phyloP scores from a whole-genome alignment of 768 basidiomycete genomes.

The Cystofilobasidium macerans region DNA sequence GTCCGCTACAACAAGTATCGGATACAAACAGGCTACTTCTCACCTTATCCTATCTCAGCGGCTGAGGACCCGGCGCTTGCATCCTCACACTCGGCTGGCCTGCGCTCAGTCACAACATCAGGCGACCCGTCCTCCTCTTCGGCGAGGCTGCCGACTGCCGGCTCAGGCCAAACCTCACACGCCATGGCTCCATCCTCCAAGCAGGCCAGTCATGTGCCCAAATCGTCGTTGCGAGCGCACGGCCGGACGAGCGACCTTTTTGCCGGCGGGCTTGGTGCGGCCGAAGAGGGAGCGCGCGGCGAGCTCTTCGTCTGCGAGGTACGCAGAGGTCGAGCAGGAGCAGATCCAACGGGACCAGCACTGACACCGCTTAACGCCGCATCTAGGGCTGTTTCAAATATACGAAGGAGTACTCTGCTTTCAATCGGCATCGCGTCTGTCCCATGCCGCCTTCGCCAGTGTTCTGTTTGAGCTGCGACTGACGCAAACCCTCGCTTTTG shows the following conservation, averaged over 20 bases:
- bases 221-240: constrained; percentile 50
- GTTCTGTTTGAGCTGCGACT: background rate
- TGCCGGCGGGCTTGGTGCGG: constrained; percentile 29
- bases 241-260: constrained; percentile 57
- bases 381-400: constrained; percentile 90
- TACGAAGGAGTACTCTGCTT: constrained; percentile 60
- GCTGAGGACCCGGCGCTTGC: constrained; percentile 41
- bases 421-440: constrained; percentile 55
- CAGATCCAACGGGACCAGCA: too few relatives aligned
- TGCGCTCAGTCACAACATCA: background rate
- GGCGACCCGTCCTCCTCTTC: background rate
- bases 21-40: constrained; percentile 62
- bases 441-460: constrained; percentile 1
- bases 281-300: constrained; percentile 32
- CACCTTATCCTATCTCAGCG: constrained; percentile 62
- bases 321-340: constrained; percentile 9
- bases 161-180: too few relatives aligned
- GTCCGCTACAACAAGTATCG: constrained; percentile 14
- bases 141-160: too few relatives aligned
- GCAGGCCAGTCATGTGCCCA: constrained; percentile 40
- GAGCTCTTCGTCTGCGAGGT: constrained; percentile 37
- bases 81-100: background rate
- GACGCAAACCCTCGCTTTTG: background rate
- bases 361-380: constrained; percentile 46
- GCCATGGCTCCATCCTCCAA: too few relatives aligned